Evolutionary conservation across 2,329 filamentous ascomycete species (phyloP).

Genomic region (Penicillium verrucosum): DNA sequence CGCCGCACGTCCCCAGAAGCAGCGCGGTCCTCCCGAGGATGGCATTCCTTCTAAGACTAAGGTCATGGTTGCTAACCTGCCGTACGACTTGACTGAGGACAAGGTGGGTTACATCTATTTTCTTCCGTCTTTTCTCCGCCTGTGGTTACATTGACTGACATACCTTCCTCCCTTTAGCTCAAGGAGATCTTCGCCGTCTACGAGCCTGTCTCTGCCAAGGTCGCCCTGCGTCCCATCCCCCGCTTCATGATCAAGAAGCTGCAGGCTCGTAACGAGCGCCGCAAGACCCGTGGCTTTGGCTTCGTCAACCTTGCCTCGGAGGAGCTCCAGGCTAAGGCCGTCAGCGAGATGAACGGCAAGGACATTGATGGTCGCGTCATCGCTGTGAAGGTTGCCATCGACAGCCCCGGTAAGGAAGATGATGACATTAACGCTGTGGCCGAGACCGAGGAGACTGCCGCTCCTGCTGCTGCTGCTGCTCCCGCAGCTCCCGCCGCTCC

Average conservation of each 20-base stretch:
- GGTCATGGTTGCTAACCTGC: constrained; percentile 99
- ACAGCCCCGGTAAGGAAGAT: constrained; percentile 99
- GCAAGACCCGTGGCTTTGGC: constrained; percentile 98
- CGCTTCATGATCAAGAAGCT: constrained; percentile 99
- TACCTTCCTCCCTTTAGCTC: constrained; percentile 57
- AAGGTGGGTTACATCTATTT: constrained; percentile 60
- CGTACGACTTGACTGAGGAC: constrained; percentile 96
- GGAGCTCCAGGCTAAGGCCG: constrained; percentile 96
- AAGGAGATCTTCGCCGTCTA: constrained; percentile 96
- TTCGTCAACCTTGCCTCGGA: constrained; percentile 96
- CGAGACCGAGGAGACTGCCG: constrained; percentile 41
- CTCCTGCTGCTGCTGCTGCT: constrained; percentile 35
- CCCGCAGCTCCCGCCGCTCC: constrained; percentile 36
- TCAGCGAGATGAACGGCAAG: constrained; percentile 98
- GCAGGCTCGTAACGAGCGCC: constrained; percentile 92
- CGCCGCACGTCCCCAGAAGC: constrained; percentile 59
- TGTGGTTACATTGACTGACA: constrained; percentile 25
- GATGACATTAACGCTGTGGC: constrained; percentile 57
- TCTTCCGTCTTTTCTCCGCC: background rate
- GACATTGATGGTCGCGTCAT: constrained; percentile 98
- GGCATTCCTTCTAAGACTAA: constrained; percentile 98
- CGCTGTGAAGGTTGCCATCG: constrained; percentile 99
- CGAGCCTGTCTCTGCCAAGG: constrained; percentile 92
- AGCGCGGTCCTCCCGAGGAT: constrained; percentile 95
- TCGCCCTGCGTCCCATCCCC: constrained; percentile 95